These are phyloP conservation scores for Talaromyces sp. DNA, from an alignment of 2,329 filamentous ascomycete genomes.

Conservation along the genomic window DNA sequence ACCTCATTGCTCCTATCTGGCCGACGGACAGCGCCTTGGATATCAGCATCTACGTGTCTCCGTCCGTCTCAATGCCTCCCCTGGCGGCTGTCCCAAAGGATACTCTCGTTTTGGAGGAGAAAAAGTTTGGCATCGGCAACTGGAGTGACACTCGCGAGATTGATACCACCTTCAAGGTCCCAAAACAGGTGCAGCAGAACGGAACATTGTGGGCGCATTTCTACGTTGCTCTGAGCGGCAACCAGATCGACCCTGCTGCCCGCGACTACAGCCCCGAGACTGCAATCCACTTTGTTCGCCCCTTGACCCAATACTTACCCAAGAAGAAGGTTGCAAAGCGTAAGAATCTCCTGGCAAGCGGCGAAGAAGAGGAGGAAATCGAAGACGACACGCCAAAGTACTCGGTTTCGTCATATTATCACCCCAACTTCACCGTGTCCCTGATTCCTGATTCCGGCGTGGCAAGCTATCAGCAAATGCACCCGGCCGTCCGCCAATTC, in stretches of 20 bases:
- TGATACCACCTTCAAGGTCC: conserved; percentile 72
- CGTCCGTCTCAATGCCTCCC: conserved; percentile 60
- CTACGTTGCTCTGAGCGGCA: conserved; percentile 73
- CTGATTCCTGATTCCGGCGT: conserved; percentile 77
- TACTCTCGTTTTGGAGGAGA: conserved; percentile 72
- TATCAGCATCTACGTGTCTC: conserved; percentile 77
- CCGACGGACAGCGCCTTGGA: conserved; percentile 72
- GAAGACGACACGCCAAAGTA: conserved; percentile 56
- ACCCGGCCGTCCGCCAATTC: conserved; percentile 71
- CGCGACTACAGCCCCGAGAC: conserved; percentile 66
- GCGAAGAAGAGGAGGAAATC: conserved; percentile 45
- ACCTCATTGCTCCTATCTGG: conserved; percentile 85
- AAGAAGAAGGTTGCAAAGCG: conserved; percentile 89
- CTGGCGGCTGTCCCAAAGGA: conserved; percentile 62
- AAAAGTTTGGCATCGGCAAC: conserved; percentile 71
- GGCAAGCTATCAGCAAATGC: conserved; percentile 60
- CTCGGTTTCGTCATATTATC: conserved; percentile 81
- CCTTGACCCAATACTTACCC: conserved; percentile 81
- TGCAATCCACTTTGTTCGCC: conserved; percentile 78
- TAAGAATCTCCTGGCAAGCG: conserved; percentile 67
- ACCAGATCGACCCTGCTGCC: conserved; percentile 68
- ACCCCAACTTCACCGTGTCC: conserved; percentile 87
- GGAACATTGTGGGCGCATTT: conserved; percentile 94
- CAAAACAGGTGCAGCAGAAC: conserved; percentile 77
- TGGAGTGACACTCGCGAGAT: conserved; percentile 72